Percentiles rank a stretch among this genome's conserved stretches.
Evolutionary conservation across 495 filamentous ascomycete genomes (phyloP).

Genomic region (Articulospora tetracladia): DNA sequence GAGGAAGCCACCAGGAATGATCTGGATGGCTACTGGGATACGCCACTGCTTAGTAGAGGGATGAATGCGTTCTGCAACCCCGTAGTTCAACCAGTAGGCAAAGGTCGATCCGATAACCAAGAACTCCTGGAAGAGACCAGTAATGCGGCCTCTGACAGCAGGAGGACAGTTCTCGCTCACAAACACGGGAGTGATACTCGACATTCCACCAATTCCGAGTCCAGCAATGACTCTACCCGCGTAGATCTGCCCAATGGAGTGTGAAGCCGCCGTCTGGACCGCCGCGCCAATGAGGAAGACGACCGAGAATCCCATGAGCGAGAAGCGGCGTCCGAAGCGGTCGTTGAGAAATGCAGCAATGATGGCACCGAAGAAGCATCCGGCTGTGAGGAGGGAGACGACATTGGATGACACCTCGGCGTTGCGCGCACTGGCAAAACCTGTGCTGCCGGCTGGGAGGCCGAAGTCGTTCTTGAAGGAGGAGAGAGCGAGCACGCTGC

Average conservation of each 20-base stretch:
- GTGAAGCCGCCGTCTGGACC: conserved; percentile 35
- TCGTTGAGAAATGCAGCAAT: conserved; percentile 29
- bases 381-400: conserved; percentile 54
- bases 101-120: conserved; percentile 40
- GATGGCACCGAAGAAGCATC: conserved; percentile 28
- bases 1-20: conserved; percentile 16
- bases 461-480: conserved; percentile 54
- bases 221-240: conserved; percentile 46
- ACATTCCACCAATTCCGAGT: conserved; percentile 50
- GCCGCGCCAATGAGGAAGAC: conserved; percentile 36
- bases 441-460: conserved; percentile 17
- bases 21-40: conserved; percentile 31
- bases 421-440: conserved; percentile 31
- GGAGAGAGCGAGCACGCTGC: conserved; percentile 48
- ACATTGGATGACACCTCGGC: conserved; percentile 50
- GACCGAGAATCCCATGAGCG: conserved; percentile 33
- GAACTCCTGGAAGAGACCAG: conserved; percentile 27
- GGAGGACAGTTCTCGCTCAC: conserved; percentile 50
- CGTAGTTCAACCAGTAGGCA: conserved; percentile 51
- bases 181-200: conserved; percentile 43
- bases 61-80: conserved; percentile 25
- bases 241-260: conserved; percentile 34
- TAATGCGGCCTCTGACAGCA: conserved; percentile 48
- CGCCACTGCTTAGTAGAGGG: conserved; percentile 42
- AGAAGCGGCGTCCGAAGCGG: conserved; percentile 29